Conservation (phyloP, 2,329 filamentous ascomycete species). For the Rhinocladiella similis region DNA sequence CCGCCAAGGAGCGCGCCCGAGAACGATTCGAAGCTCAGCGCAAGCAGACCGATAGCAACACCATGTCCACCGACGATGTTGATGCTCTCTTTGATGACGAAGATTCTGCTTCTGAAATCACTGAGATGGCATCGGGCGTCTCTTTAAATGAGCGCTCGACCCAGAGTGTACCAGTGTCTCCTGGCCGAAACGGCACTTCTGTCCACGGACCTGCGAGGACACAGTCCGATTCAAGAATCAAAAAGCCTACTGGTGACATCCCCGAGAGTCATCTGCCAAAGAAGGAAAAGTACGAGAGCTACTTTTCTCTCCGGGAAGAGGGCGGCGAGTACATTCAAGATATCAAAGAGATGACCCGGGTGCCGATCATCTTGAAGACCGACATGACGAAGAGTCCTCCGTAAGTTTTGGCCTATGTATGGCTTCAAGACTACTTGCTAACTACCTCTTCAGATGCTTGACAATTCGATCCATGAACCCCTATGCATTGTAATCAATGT, state of each 20-base stretch:
- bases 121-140: constrained; percentile 88
- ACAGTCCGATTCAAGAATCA: constrained; percentile 90
- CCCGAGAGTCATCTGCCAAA: constrained; percentile 79
- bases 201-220: constrained; percentile 77
- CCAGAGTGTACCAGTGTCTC: constrained; percentile 92
- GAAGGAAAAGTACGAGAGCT: constrained; percentile 93
- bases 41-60: constrained; percentile 91
- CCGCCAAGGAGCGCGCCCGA: constrained; percentile 75
- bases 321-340: constrained; percentile 97
- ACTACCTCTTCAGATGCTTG: constrained; percentile 43
- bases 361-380: constrained; percentile 98
- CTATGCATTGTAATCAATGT: constrained; percentile 45
- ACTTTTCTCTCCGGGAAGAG: constrained; percentile 88
- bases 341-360: constrained; percentile 93
- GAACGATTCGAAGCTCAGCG: constrained; percentile 89
- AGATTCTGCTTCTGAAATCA: constrained; percentile 81
- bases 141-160: constrained; percentile 87
- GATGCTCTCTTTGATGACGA: constrained; percentile 96
- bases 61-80: constrained; percentile 87
- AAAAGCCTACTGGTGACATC: constrained; percentile 64
- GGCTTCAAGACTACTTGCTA: constrained; percentile 22
- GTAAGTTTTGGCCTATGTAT: constrained; percentile 62
- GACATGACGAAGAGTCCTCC: constrained; percentile 98
- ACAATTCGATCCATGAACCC: constrained; percentile 54
- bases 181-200: constrained; percentile 70